Conservation (phyloP, 108 stramenopile species). For the Cyclostephanos invisitatus region DNA sequence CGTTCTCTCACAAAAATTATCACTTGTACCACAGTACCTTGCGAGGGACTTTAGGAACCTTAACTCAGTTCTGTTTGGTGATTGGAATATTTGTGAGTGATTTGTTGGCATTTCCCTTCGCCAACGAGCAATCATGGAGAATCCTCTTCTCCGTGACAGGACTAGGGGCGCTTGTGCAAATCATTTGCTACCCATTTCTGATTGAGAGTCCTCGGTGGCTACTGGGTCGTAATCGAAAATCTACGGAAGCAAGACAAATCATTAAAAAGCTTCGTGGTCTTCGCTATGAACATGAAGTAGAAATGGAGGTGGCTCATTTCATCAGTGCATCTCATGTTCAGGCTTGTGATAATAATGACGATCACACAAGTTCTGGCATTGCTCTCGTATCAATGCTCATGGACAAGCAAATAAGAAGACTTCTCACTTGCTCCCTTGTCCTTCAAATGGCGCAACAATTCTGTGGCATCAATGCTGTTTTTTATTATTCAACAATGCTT, state of each 20-base stretch:
- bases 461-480: conserved; percentile 82
- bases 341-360: conserved; percentile 29
- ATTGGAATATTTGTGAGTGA: conserved; percentile 58
- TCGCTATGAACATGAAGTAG: conserved; percentile 23
- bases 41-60: conserved; percentile 78
- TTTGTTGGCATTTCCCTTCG: conserved; percentile 49
- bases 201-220: conserved; percentile 52
- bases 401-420: conserved; percentile 37
- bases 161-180: conserved; percentile 56
- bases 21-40: conserved; percentile 29
- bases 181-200: conserved; percentile 36
- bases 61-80: conserved; percentile 66
- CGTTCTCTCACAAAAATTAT: neutral
- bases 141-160: conserved; percentile 73
- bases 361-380: conserved; percentile 37
- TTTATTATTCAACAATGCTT: conserved; percentile 78
- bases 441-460: conserved; percentile 77
- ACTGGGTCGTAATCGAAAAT: conserved; percentile 63
- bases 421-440: conserved; percentile 47
- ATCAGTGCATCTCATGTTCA: conserved; percentile 32
- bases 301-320: conserved; percentile 35
- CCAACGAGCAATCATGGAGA: conserved; percentile 47
- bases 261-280: conserved; percentile 56
- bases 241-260: conserved; percentile 71
- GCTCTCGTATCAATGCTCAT: conserved; percentile 60